Conservation (phyloP, 2,329 filamentous ascomycete genomes). For the Venturia carpophila region DNA sequence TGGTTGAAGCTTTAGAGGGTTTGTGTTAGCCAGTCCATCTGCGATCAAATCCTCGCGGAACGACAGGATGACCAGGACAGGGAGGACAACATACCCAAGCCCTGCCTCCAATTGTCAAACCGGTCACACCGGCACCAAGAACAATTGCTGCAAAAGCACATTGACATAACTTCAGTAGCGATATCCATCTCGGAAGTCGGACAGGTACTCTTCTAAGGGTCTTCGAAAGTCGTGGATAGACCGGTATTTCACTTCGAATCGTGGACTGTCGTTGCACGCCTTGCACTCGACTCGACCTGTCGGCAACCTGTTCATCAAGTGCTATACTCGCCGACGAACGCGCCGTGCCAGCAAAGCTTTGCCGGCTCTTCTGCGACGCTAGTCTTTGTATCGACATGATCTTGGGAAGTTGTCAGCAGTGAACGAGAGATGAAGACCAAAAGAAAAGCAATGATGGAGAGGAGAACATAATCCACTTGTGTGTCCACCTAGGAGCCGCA, state of each 20-base stretch:
- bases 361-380: background rate
- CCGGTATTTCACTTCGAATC: background rate
- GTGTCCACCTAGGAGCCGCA: background rate
- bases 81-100: background rate
- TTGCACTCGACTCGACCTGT: background rate
- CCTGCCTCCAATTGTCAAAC: conserved; percentile 3
- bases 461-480: conserved; percentile 5
- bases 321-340: background rate
- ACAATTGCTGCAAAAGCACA: conserved; percentile 3
- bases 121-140: conserved; percentile 1
- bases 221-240: background rate
- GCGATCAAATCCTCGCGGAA: background rate
- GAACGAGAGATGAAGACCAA: background rate
- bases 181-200: conserved; percentile 5
- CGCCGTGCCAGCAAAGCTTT: background rate
- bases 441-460: background rate
- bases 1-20: background rate
- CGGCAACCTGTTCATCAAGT: background rate
- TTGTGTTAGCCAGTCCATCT: background rate
- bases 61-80: background rate
- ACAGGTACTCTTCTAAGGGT: conserved; percentile 4
- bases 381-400: background rate
- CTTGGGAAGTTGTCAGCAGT: background rate
- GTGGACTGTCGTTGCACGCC: background rate
- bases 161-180: background rate